Evolutionary conservation across 2,329 filamentous ascomycete species (phyloP).

Genomic region (Cladosporium austrohemisphaericum): DNA sequence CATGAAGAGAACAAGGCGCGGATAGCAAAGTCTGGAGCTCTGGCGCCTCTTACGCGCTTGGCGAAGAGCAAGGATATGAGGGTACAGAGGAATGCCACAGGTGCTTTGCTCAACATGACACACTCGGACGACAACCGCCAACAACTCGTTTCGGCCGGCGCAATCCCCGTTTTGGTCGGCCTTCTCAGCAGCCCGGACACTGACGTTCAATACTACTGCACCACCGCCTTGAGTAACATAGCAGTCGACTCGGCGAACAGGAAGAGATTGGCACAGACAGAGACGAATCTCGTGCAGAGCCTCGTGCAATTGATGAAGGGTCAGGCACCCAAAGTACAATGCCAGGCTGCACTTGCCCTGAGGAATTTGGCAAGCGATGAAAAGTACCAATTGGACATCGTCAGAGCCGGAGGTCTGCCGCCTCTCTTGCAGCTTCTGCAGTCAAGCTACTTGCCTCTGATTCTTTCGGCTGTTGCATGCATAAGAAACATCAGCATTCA

Average conservation of each 20-base stretch:
- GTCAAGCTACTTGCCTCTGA: slow-evolving; percentile 91
- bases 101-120: slow-evolving; percentile 96
- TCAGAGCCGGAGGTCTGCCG: slow-evolving; percentile 77
- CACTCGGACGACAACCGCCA: slow-evolving; percentile 98
- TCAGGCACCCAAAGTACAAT: slow-evolving; percentile 94
- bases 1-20: slow-evolving; percentile 99
- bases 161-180: slow-evolving; percentile 95
- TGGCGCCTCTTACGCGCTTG: slow-evolving; percentile 83
- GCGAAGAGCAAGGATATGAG: slow-evolving; percentile 99
- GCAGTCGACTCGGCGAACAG: slow-evolving; percentile 90
- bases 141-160: slow-evolving; percentile 92
- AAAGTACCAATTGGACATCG: slow-evolving; percentile 97
- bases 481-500: slow-evolving; percentile 99
- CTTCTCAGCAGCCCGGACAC: slow-evolving; percentile 89
- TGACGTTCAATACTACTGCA: slow-evolving; percentile 99
- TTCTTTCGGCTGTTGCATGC: slow-evolving; percentile 93
- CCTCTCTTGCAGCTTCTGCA: slow-evolving; percentile 86
- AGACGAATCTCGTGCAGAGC: slow-evolving; percentile 87
- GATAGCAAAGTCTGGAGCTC: slow-evolving; percentile 89
- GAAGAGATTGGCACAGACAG: slow-evolving; percentile 84
- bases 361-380: slow-evolving; percentile 96
- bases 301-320: slow-evolving; percentile 97
- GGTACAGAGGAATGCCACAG: slow-evolving; percentile 94
- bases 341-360: slow-evolving; percentile 89
- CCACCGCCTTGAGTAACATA: slow-evolving; percentile 96